Evolutionary conservation across 441 rosid genomes (phyloP), one percentile per base, ranked within the genome.

Genomic region (Populus trichocarpa): DNA sequence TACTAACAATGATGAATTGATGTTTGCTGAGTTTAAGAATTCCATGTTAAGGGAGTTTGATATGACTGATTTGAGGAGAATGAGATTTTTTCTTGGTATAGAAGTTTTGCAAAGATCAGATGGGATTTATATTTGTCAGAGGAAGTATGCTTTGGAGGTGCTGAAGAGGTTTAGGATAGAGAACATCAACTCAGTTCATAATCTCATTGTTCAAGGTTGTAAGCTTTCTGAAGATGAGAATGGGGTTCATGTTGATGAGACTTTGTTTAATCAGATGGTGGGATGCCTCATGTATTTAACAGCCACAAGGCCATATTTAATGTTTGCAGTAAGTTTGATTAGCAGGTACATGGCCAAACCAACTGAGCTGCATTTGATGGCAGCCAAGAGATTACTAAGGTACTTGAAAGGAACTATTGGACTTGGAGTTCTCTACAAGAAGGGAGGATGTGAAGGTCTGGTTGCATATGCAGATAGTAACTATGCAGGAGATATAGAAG

Each of bases 281-380:
- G 69, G 59, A 12, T 59, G 3, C 12, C n/a, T 74, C 9, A 74
- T 12, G 59, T 74, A 74, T n/a, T 65, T 74, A 16, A 74, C 57
- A 10, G 7, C 33, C 20, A 63, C 18, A 1, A 35, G 32, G 10
- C 28, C 35, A 3, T 3, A 70, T 22, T 18, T 40, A 16, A 38
- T 70, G 18, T 22, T 32, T 40, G 57, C 18, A 36, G n/a, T 38
- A 18, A 70, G 30, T 3, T 22, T 70, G 8, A 70, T 70, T 10
- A 38, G 61, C 20, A 70, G 4, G 4, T 70, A 70, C 28, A 70
- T 70, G 73, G 2, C 16, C 5, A 70, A 22, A 10, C 53, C 26
- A 38, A 38, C 6, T 6, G 18, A 70, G 6, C 0, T 70, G 3
- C 73, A 38, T 9, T 38, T 40, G 5, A 2, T 40, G 10, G 20